Evolutionary conservation across 2,329 filamentous ascomycete genomes (phyloP).

Genomic region (Nigrograna mackinnonii): DNA sequence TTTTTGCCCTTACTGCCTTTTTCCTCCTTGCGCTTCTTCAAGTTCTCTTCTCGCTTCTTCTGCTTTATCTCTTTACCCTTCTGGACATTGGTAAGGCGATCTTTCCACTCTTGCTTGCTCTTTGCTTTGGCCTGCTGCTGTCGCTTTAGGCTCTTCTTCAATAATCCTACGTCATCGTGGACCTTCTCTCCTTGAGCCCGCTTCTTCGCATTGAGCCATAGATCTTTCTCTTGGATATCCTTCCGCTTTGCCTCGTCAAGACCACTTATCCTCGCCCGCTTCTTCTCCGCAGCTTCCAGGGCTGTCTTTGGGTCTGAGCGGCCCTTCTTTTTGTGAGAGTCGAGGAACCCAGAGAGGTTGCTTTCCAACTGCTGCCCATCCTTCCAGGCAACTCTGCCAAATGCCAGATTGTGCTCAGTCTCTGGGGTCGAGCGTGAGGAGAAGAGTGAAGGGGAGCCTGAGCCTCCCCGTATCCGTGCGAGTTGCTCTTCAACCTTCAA

Average conservation of each 20-base stretch:
- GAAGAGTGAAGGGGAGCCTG: constrained; percentile 58
- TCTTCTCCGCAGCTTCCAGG: constrained; percentile 82
- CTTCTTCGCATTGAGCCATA: constrained; percentile 89
- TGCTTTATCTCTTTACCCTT: constrained; percentile 53
- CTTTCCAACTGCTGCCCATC: constrained; percentile 82
- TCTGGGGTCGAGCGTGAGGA: constrained; percentile 50
- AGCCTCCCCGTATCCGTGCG: constrained; percentile 61
- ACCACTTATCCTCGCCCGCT: constrained; percentile 75
- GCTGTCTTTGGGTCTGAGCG: constrained; percentile 84
- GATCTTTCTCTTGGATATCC: constrained; percentile 90
- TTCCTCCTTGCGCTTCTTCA: constrained; percentile 76
- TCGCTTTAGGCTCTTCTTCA: constrained; percentile 91
- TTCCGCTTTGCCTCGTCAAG: constrained; percentile 81
- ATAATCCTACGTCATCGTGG: constrained; percentile 78
- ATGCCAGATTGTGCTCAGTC: constrained; percentile 73
- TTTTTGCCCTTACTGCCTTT: constrained; percentile 75
- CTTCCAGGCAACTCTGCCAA: constrained; percentile 87
- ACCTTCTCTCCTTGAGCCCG: constrained; percentile 88
- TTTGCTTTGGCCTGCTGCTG: constrained; percentile 90
- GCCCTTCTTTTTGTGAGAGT: constrained; percentile 76
- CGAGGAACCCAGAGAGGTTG: constrained; percentile 64
- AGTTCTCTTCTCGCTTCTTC: constrained; percentile 54
- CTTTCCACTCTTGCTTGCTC: constrained; percentile 81
- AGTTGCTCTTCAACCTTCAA: constrained; percentile 60
- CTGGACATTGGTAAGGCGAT: constrained; percentile 48